Evolutionary conservation across 305 asterid species (phyloP).

Genomic region (Rubia peregrina): DNA sequence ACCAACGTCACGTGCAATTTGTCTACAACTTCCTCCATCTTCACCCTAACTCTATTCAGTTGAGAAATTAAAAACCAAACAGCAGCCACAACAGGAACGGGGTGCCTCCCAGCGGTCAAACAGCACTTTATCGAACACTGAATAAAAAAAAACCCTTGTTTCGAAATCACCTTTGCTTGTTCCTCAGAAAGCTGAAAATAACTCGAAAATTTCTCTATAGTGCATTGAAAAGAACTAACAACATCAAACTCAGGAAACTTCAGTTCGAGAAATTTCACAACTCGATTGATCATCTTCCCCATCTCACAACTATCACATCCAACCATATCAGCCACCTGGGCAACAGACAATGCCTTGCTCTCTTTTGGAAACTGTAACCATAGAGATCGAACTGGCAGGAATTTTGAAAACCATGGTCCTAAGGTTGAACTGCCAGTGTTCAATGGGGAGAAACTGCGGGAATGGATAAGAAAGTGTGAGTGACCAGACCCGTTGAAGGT

Average conservation of each 20-base stretch:
- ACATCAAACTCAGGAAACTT: constrained; percentile 63
- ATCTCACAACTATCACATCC: constrained; percentile 52
- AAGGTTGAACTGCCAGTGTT: too few species aligned
- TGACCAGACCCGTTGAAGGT: background rate
- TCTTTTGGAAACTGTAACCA: constrained; percentile 18
- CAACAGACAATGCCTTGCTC: constrained; percentile 38
- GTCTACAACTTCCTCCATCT: constrained; percentile 34
- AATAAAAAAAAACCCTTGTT: constrained; percentile 70
- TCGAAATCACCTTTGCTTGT: constrained; percentile 36
- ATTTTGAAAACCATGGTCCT: too few species aligned
- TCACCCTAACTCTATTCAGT: constrained; percentile 43
- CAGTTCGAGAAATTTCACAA: constrained; percentile 48
- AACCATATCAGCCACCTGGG: constrained; percentile 38
- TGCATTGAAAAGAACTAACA: constrained; percentile 39
- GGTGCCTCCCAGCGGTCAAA: constrained; percentile 68
- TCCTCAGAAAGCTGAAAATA: constrained; percentile 34
- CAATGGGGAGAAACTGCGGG: too few species aligned
- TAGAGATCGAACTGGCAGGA: too few species aligned
- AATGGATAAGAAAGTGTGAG: too few species aligned
- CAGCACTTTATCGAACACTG: constrained; percentile 88
- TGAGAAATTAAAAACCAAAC: constrained; percentile 61
- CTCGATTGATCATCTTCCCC: constrained; percentile 68
- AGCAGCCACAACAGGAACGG: constrained; percentile 76
- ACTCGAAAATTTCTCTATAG: constrained; percentile 28
- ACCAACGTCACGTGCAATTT: constrained; percentile 41